phyloP scores from a whole-genome alignment of 202 grass and related monocot species.

The Alloteropsis angusta region DNA sequence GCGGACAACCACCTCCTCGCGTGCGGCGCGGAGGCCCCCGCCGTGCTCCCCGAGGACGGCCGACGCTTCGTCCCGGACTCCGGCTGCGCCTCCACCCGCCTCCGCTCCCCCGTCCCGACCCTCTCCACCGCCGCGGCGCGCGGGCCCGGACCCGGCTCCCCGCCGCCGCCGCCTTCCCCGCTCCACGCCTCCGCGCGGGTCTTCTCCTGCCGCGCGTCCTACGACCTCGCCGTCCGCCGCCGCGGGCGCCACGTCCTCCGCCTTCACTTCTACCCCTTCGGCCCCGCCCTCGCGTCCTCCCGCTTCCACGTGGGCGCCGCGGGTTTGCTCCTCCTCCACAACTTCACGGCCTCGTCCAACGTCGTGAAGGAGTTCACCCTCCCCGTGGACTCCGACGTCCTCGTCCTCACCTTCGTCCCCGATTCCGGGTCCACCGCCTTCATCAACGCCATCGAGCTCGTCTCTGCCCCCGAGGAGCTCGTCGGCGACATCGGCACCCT shows the following conservation, averaged over 20 bases:
- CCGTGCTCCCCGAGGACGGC: no score
- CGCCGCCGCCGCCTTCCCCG: no score
- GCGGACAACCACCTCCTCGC: no score
- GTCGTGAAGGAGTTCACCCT: constrained; percentile 77
- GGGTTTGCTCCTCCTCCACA: constrained; percentile 46
- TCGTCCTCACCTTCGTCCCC: constrained; percentile 68
- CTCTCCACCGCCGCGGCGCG: no score
- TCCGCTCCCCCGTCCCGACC: no score
- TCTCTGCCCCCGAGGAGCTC: constrained; percentile 73
- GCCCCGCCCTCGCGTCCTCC: constrained; percentile 44
- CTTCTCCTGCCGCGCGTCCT: constrained; percentile 65
- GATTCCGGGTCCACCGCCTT: constrained; percentile 53
- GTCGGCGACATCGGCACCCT: constrained; percentile 54
- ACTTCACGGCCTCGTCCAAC: constrained; percentile 58
- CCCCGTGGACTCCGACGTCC: constrained; percentile 41
- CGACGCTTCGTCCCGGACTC: no score
- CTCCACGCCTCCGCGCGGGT: no score
- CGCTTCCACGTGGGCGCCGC: constrained; percentile 62
- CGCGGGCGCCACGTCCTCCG: constrained; percentile 67
- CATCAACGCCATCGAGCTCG: constrained; percentile 83
- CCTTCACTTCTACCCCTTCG: constrained; percentile 91
- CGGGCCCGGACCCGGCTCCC: no score
- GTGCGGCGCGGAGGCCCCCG: no score
- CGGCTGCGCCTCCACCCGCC: no score
- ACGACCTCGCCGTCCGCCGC: constrained; percentile 54